These are phyloP conservation scores for Heimioporus sp. DNA, from an alignment of 768 basidiomycete genomes.

Conservation along the genomic window DNA sequence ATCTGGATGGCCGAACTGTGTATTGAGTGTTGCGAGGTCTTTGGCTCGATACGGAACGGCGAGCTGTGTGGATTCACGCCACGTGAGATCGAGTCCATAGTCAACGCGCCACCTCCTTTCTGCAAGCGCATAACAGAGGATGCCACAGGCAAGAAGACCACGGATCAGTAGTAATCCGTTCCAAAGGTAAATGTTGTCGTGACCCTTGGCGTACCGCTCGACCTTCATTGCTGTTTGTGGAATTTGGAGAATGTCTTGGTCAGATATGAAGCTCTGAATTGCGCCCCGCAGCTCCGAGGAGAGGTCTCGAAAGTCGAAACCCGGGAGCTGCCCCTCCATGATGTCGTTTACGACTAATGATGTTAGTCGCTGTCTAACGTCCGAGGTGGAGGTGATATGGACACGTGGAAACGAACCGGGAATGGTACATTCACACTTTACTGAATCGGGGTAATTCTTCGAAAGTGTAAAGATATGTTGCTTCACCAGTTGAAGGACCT, in stretches of 20 bases:
- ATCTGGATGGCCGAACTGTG: slow-evolving; percentile 38
- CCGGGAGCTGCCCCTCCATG: slow-evolving; percentile 8
- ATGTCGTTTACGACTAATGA: slow-evolving; percentile 4
- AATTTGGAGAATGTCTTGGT: not conserved
- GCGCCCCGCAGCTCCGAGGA: not conserved
- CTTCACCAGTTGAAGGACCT: not conserved
- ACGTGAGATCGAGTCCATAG: slow-evolving; percentile 22
- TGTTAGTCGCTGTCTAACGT: not conserved
- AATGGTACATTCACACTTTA: slow-evolving; percentile 1
- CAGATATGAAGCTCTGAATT: slow-evolving; percentile 14
- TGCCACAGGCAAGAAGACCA: slow-evolving; percentile 28
- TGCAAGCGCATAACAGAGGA: slow-evolving; percentile 22
- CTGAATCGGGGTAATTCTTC: not conserved
- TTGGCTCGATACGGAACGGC: slow-evolving; percentile 37
- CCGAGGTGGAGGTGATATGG: slow-evolving; percentile 2
- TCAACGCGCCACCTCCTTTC: slow-evolving; percentile 34
- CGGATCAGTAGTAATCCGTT: slow-evolving; percentile 27
- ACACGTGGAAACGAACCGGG: slow-evolving; percentile 8
- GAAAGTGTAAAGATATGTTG: not conserved
- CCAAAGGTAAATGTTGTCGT: not conserved
- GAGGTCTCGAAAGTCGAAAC: slow-evolving; percentile 6
- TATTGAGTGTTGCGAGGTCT: slow-evolving; percentile 28
- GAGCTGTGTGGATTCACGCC: too few species aligned
- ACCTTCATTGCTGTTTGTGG: not conserved
- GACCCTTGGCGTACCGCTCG: not conserved